These are phyloP conservation scores for Sambucus nigra DNA, from an alignment of 129 eudicot genomes.

Conservation along the genomic window DNA sequence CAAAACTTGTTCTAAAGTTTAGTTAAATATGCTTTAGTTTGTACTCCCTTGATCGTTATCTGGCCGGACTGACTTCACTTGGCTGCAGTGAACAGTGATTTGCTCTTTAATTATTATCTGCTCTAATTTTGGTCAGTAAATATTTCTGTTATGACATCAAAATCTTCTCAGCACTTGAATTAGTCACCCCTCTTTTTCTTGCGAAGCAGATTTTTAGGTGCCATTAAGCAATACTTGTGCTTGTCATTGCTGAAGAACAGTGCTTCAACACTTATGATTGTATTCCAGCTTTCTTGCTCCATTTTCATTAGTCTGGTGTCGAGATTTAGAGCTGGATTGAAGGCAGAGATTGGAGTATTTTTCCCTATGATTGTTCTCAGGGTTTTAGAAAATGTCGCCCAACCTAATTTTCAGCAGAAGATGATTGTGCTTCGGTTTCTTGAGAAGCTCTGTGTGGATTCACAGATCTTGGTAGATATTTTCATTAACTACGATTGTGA, in stretches of 20 bases:
- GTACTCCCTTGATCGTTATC: neutral
- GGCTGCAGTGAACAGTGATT: neutral
- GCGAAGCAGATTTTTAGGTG: conserved; percentile 74
- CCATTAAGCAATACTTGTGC: conserved; percentile 92
- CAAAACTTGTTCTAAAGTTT: neutral
- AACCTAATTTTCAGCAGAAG: conserved; percentile 87
- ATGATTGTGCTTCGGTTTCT: conserved; percentile 74
- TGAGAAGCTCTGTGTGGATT: conserved; percentile 68
- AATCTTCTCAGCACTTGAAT: conserved; percentile 3
- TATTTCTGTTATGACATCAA: neutral
- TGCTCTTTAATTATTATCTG: neutral
- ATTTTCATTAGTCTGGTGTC: conserved; percentile 86
- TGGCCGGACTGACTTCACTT: neutral
- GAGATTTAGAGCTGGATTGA: conserved; percentile 88
- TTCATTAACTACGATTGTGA: conserved; percentile 89
- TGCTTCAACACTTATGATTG: conserved; percentile 73
- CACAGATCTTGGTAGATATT: conserved; percentile 86
- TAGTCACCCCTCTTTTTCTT: neutral
- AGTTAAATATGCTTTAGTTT: neutral
- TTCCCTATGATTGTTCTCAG: conserved; percentile 93
- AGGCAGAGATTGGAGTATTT: conserved; percentile 94
- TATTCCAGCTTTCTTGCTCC: conserved; percentile 93
- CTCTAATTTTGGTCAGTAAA: neutral
- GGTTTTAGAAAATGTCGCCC: conserved; percentile 80
- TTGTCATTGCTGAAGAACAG: conserved; percentile 88